Base-by-base conservation (phyloP, 495 filamentous ascomycete genomes). In the Xylaria curta region DNA sequence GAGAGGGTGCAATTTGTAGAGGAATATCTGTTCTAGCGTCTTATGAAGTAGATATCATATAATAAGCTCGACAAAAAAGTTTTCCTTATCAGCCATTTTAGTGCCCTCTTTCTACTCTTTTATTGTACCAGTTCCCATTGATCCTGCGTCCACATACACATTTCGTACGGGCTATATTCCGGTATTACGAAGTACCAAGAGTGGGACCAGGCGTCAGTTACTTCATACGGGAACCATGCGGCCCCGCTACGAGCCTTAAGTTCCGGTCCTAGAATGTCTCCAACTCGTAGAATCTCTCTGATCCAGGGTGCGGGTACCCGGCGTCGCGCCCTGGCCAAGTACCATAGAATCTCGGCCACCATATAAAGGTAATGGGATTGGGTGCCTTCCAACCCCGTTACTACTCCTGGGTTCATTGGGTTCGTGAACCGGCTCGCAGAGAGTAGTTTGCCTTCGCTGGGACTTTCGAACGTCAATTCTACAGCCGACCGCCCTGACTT, bases 181-280 rank as follows among this genome's bases (percentile, higher is more conserved):
- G 62, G 62, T 26, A 65, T 42, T 31, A 19, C 9, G 17, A 67
- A 67, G 56, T 54, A n/a, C 65, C 65, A 67, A 31, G 8, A 24
- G 8, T 19, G 21, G 3, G 58, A 9, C 58, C 58, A 60, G 12
- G 31, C 17, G 10, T 10, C 17, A 4, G 0, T 38, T n/a, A 2
- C 2, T 38, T 38, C 6, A 38, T 1, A n/a, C 17, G 33, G 0
- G 6, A 56, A 56, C 4, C 26, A 21, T 59, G 31, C 58, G 2
- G 17, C 4, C 58, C 19, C 0, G 0, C 3, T 4, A 40, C 58
- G 58, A 36, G 2, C 31, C 33, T 1, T 8, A 38, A 9, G 65
- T 6, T 36, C 49, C n/a, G 24, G 2, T 44, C 49, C 49, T 15
- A 54, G 19, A 3, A n/a, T 0, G 2, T 10, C 4, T 67, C 56